Percentiles rank a stretch among this genome's conserved stretches.
Evolutionary conservation across 1,284 basidiomycete species (phyloP).

Genomic region (Microbotryomycetes sp.): DNA sequence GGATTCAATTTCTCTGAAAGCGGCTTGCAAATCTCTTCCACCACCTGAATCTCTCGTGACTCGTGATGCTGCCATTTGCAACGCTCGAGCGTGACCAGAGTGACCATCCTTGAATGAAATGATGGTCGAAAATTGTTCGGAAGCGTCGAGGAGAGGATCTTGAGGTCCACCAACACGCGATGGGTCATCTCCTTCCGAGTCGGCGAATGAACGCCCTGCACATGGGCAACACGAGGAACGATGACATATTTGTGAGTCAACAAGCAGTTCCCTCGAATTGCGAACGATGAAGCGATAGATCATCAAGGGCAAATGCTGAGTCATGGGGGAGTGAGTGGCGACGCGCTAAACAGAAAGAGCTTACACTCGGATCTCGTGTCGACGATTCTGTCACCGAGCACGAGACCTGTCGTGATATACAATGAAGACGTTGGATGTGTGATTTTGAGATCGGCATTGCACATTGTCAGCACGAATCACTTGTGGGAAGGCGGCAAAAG

Average conservation of each 20-base stretch:
- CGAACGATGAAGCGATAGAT: constrained; percentile 9
- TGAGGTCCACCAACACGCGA: constrained; percentile 97
- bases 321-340: too few species aligned
- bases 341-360: constrained; percentile 28
- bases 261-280: constrained; percentile 48
- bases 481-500: not conserved
- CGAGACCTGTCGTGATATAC: constrained; percentile 40
- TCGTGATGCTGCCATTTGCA: constrained; percentile 82
- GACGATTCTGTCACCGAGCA: constrained; percentile 91
- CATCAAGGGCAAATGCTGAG: too few species aligned
- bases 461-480: too few species aligned
- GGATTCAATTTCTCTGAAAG: constrained; percentile 82
- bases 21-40: constrained; percentile 68
- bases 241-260: not conserved
- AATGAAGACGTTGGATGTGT: not conserved
- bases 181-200: constrained; percentile 93
- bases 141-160: constrained; percentile 79
- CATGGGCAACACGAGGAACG: too few species aligned
- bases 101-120: constrained; percentile 94
- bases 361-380: constrained; percentile 92
- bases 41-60: constrained; percentile 65
- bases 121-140: constrained; percentile 86
- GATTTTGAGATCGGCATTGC: constrained; percentile 3
- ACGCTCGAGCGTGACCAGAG: constrained; percentile 80
- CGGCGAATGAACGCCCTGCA: constrained; percentile 80